Conservation (phyloP, 352 stramenopile species). For the Phytophthora macrochlamydospora region DNA sequence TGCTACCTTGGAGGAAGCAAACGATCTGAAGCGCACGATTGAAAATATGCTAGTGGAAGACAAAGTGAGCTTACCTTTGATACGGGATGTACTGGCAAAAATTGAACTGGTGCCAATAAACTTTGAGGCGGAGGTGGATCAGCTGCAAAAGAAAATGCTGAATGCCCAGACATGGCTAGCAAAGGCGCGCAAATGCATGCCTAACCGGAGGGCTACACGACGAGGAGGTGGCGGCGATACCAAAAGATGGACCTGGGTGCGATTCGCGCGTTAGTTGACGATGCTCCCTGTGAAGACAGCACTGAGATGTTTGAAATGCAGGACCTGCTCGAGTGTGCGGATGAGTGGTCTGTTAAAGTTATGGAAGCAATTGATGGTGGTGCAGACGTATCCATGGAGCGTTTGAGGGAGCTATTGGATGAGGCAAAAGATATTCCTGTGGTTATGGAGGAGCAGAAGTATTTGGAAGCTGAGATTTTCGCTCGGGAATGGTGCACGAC, state of each 20-base stretch:
- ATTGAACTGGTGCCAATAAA: constrained; percentile 89
- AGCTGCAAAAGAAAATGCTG: constrained; percentile 87
- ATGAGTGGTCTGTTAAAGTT: constrained; percentile 84
- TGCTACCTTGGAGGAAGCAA: constrained; percentile 64
- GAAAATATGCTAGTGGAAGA: constrained; percentile 71
- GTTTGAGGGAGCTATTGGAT: constrained; percentile 79
- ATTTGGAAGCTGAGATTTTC: constrained; percentile 75
- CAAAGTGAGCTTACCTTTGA: constrained; percentile 82
- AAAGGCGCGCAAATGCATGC: constrained; percentile 88
- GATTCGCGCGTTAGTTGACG: constrained; percentile 84
- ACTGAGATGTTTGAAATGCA: constrained; percentile 91
- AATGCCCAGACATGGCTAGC: constrained; percentile 85
- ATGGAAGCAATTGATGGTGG: constrained; percentile 77
- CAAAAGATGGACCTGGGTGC: constrained; percentile 85
- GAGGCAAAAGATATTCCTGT: constrained; percentile 88
- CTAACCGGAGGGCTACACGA: constrained; percentile 70
- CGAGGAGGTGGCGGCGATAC: constrained; percentile 51
- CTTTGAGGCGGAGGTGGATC: constrained; percentile 78
- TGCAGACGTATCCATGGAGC: constrained; percentile 66
- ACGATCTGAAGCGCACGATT: constrained; percentile 66
- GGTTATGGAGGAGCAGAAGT: constrained; percentile 88
- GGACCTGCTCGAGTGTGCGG: constrained; percentile 85
- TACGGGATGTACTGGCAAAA: constrained; percentile 79
- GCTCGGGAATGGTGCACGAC: constrained; percentile 79
- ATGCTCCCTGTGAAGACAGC: constrained; percentile 86